Base-by-base conservation (phyloP, 495 filamentous ascomycete genomes). In the Jackrogersella minutella region DNA sequence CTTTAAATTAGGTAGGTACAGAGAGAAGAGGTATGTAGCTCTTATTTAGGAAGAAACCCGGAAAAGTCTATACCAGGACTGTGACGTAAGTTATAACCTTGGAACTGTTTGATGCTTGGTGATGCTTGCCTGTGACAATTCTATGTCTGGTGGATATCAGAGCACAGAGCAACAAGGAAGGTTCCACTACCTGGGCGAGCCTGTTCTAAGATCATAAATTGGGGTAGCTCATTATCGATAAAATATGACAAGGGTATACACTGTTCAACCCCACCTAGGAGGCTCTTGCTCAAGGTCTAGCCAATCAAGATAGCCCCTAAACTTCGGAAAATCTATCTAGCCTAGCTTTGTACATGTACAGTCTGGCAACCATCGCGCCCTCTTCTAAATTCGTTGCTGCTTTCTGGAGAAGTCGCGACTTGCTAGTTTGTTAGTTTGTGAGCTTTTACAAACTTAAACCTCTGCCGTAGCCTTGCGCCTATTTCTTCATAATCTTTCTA, bases 301-400 rank as follows among this genome's bases (percentile, higher is more conserved):
- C 69, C 60, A 71, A 71, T 71, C 40, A 71, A 40, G 9, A 11
- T 5, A 1, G 8, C 31, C 28, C 21, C 31, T 16, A 10, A 10
- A 22, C 10, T 14, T 19, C 72, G 70, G 70, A 66, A 64, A 61
- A 73, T 68, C 64, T 49, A 40, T 74, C 22, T 58, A 1, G 64
- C 70, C 72, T 74, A 74, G 72, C 72, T 40, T 73, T 74, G 71
- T 74, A 74, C 9, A 43, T 69, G 51, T 73, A 71, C 66, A 53
- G 57, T 66, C 31, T 43, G 72, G 54, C 66, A 56, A 56, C 17
- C 13, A 66, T 62, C 62, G 34, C 64, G 69, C 72, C 72, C 70
- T 66, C 68, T 53, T 62, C 51, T 24, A 51, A 37, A n/a, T 51
- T 36, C 43, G 1, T 34, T 66, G 31, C 31, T 50, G 24, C 31